Base-by-base conservation (phyloP, 768 basidiomycete species). In the Pulveroboletus ravenelii region DNA sequence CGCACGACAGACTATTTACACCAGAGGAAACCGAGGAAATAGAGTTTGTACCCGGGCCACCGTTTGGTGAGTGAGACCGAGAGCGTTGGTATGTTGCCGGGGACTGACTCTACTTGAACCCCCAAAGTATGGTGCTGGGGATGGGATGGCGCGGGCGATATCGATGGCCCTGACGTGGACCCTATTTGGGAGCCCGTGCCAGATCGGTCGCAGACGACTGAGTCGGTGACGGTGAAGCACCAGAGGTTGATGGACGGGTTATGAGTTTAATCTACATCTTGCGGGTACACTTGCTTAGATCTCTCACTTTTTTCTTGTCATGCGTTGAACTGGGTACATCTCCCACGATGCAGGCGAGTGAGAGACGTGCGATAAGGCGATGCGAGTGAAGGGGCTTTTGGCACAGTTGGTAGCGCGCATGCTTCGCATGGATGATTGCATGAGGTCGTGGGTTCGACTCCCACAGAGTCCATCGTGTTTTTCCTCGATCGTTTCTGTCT, bases 61-160 rank as follows among this genome's bases (percentile, higher is more conserved):
- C 85, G 50, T 78, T 91, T 57, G 95, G 94, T 97, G 38, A 46
- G 64, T 53, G 35, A 4, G 2, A 20, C 27, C 10, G 15, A 36
- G 14, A 20, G 34, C 42, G 47, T 38, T 41, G 0, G 20, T 13
- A 7, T 2, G 3, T 1, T 15, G 5, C 18, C 20, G 12, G 17
- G 31, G 50, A 42, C 45, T 62, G 37, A 62, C 13, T 36, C n/a
- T 30, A 10, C 17, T 32, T 31, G 40, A 10, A 32, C 42, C 1
- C n/a, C 25, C 36, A 62, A 14, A 96, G 95, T 98, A 12, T 97
- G 95, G 95, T 98, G 95, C 65, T 97, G 95, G 95, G 95, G 95
- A 17, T 99, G 95, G 95, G 95, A 99, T 62, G 95, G 95, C 13
- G 95, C 95, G 3, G 95, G 95, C 17, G 95, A 99, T 64, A 79